phyloP scores from a whole-genome alignment of 2,329 filamentous ascomycete genomes.

The Harringtonia aguacate region DNA sequence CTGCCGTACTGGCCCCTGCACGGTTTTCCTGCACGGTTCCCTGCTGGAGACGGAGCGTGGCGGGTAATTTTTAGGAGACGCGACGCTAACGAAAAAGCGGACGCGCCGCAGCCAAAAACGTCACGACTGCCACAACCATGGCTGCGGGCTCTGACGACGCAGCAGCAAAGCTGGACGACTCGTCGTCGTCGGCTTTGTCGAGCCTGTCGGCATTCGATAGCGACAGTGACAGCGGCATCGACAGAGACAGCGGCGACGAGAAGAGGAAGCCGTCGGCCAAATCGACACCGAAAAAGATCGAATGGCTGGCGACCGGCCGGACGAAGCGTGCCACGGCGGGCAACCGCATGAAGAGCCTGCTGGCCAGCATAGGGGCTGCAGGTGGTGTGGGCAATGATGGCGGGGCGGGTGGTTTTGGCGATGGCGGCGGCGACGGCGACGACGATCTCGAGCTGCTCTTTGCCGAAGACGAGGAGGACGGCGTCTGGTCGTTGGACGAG shows the following conservation, averaged over 20 bases:
- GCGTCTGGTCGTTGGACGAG: constrained; percentile 61
- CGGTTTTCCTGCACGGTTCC: too few species aligned
- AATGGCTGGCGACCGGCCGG: constrained; percentile 65
- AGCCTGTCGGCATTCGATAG: constrained; percentile 2
- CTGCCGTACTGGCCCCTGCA: too few species aligned
- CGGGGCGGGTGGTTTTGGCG: not conserved
- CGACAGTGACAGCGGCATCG: not conserved
- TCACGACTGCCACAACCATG: not conserved
- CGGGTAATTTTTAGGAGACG: too few species aligned
- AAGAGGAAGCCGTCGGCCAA: not conserved
- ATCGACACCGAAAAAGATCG: constrained; percentile 24
- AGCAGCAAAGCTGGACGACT: not conserved
- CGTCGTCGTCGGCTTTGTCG: constrained; percentile 1
- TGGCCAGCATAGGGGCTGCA: constrained; percentile 59
- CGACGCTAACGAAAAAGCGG: too few species aligned
- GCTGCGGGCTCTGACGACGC: not conserved
- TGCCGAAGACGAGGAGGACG: constrained; percentile 59
- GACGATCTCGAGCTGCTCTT: constrained; percentile 67
- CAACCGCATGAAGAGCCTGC: constrained; percentile 69
- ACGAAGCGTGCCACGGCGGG: constrained; percentile 72
- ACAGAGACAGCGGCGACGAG: not conserved
- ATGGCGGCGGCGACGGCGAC: constrained; percentile 10
- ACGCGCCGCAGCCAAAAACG: too few species aligned
- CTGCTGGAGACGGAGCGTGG: too few species aligned
- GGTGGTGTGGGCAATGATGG: constrained; percentile 3